A percentile compares a stretch with the other conserved stretches of the same genome.
phyloP scores from a whole-genome alignment of 179 eudicot species.

The Spergularia azorica region DNA sequence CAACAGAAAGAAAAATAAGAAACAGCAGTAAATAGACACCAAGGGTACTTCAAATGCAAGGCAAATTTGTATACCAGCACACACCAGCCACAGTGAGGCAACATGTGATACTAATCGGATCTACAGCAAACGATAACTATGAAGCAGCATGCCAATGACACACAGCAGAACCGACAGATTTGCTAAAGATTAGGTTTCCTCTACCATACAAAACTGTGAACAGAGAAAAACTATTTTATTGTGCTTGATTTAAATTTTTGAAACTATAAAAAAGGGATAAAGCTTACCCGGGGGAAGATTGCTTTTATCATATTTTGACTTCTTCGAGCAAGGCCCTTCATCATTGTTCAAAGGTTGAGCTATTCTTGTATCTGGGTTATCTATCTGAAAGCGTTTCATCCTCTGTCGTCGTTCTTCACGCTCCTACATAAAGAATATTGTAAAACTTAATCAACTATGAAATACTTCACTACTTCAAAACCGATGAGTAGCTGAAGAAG shows the following conservation, averaged over 20 bases:
- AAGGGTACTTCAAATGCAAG: too few relatives aligned
- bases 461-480: background rate
- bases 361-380: constrained; percentile 51
- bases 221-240: too few relatives aligned
- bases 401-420: constrained; percentile 74
- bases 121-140: too few relatives aligned
- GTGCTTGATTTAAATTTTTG: background rate
- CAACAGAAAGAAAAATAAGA: too few relatives aligned
- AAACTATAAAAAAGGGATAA: background rate
- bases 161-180: too few relatives aligned
- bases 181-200: too few relatives aligned
- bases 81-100: too few relatives aligned
- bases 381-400: constrained; percentile 56
- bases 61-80: too few relatives aligned
- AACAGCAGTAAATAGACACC: too few relatives aligned
- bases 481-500: background rate
- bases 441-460: background rate
- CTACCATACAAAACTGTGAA: too few relatives aligned
- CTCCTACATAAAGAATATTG: constrained; percentile 45
- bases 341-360: constrained; percentile 39
- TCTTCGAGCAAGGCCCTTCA: constrained; percentile 41
- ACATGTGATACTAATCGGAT: too few relatives aligned
- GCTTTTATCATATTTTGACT: constrained; percentile 38
- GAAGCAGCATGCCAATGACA: too few relatives aligned
- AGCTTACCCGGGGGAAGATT: constrained; percentile 77